Conservation (phyloP, 257 asterid genomes). For the Ilex aquifolium region DNA sequence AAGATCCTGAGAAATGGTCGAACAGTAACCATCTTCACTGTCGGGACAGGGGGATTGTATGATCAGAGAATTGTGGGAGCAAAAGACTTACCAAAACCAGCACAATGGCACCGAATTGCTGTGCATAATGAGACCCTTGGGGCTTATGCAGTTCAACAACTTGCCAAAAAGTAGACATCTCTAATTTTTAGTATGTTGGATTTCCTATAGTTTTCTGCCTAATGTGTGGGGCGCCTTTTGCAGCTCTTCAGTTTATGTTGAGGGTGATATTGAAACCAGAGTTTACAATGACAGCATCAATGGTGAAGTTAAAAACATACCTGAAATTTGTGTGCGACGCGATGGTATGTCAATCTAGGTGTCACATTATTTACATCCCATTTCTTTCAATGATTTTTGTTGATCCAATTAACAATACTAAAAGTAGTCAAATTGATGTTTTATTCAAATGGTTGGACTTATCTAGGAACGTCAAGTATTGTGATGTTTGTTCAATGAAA, state of each 20-base stretch:
- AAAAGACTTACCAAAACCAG: slow-evolving; percentile 66
- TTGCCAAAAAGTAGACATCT: slow-evolving; percentile 60
- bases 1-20: slow-evolving; percentile 91
- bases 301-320: slow-evolving; percentile 83
- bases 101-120: slow-evolving; percentile 96
- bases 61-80: slow-evolving; percentile 71
- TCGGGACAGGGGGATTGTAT: slow-evolving; percentile 94
- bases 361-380: neutral
- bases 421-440: neutral
- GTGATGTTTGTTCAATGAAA: too few species aligned
- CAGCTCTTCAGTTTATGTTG: slow-evolving; percentile 96
- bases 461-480: neutral
- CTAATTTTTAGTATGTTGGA: slow-evolving; percentile 1
- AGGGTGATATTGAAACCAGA: slow-evolving; percentile 96
- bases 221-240: slow-evolving; percentile 19
- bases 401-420: neutral
- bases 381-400: neutral
- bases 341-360: slow-evolving; percentile 54
- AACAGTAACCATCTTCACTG: slow-evolving; percentile 76
- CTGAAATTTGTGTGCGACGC: slow-evolving; percentile 91
- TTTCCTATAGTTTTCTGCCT: slow-evolving; percentile 14
- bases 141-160: slow-evolving; percentile 80
- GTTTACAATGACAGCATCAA: slow-evolving; percentile 91
- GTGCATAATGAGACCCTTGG: slow-evolving; percentile 88
- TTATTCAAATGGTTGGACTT: neutral